Conservation (phyloP, 1,284 basidiomycete genomes). For the Papiliotrema flavescens region DNA sequence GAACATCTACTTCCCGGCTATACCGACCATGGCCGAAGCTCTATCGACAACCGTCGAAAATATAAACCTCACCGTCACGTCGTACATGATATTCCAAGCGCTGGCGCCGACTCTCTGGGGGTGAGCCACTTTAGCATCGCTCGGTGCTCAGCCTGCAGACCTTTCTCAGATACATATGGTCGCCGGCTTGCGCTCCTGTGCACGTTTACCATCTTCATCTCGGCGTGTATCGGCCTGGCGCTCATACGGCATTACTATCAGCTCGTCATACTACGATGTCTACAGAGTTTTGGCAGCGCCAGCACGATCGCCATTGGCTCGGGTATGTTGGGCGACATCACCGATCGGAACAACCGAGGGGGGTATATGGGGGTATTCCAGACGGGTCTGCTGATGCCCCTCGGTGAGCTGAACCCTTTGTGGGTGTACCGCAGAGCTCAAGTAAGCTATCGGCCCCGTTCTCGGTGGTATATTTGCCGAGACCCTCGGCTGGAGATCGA, state of each 20-base stretch:
- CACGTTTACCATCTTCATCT: conserved; percentile 30
- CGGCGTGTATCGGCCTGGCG: conserved; percentile 31
- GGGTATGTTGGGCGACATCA: conserved; percentile 31
- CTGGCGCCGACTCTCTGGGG: conserved; percentile 40
- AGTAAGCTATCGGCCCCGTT: conserved; percentile 20
- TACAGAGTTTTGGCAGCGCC: conserved; percentile 32
- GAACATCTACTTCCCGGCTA: conserved; percentile 29
- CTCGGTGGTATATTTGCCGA: conserved; percentile 33
- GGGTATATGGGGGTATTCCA: conserved; percentile 29
- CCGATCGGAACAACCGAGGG: conserved; percentile 32
- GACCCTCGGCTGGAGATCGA: conserved; percentile 28
- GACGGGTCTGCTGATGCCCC: conserved; percentile 12
- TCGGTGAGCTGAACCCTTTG: conserved; percentile 29
- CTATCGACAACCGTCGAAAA: conserved; percentile 22
- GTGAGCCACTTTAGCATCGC: conserved; percentile 55
- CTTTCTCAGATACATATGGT: conserved; percentile 16
- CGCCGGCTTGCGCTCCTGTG: conserved; percentile 26
- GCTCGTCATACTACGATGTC: conserved; percentile 26
- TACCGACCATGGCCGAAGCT: conserved; percentile 24
- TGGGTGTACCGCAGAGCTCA: conserved; percentile 4
- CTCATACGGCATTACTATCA: conserved; percentile 26
- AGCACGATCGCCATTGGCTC: conserved; percentile 32
- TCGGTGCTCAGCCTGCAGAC: conserved; percentile 24
- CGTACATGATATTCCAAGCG: conserved; percentile 38
- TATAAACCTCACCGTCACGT: conserved; percentile 36